Evolutionary conservation across 345 rosid genomes (phyloP), one percentile per base, ranked within the genome.

Genomic region (Aquilaria yunnanensis): DNA sequence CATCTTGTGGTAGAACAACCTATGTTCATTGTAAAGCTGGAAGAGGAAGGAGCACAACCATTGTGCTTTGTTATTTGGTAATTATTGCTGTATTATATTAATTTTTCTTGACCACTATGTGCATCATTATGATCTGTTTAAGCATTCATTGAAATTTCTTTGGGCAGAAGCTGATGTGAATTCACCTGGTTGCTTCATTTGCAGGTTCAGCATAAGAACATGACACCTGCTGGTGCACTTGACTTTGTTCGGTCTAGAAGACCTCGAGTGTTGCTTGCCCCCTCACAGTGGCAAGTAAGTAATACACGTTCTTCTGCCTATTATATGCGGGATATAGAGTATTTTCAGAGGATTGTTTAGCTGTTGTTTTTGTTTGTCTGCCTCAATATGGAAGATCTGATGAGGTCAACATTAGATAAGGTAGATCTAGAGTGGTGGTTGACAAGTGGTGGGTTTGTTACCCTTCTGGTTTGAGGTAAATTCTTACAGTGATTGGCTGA

Each of bases 1-100:
- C 86, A 47, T 73, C 76, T 37, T 70, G 68, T 34, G 81, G 92
- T 67, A 84, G 74, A 70, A 87, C 85, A 43, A 89, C 97, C 2
- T 87, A 87, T 60, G 96, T 89, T 37, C 98, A 92, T 69, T 92
- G 98, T 73, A 92, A 92, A 75, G 97, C 98, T 70, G 98, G 97
- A 33, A 81, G 96, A 8, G 96, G 98, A 77, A 80, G 96, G 73
- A 92, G 98, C 76, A 89, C 96, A 1, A 87, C 93, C 8, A 77
- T 93, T 67, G 94, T 87, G 74, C 96, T 92, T 53, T 89, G 96
- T 65, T 89, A 89, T 75, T 77, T 92, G 85, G 98, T 73, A 72
- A 46, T 29, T 62, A 61, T 64, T 34, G 32, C 4, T 56, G 46
- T 48, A 54, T 49, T 58, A 32, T 13, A 30, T 67, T 5, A 43